A percentile compares a stretch with the other conserved stretches of the same genome.
These are phyloP conservation scores for Colletotrichum sp. DNA, from an alignment of 2,329 filamentous ascomycete species.

Conservation along the genomic window DNA sequence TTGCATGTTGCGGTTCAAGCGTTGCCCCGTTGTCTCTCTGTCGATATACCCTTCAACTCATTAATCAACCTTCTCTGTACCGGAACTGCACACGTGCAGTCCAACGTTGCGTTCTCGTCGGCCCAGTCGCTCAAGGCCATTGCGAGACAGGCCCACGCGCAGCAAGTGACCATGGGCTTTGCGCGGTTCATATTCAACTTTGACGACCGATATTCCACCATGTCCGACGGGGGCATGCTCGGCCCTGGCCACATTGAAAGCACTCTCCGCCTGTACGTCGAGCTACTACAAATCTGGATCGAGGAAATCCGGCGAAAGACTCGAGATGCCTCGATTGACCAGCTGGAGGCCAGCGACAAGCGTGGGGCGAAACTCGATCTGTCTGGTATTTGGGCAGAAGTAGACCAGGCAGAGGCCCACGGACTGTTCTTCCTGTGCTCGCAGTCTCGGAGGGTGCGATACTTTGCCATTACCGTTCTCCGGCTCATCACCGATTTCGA, in stretches of 20 bases:
- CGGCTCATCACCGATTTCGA: conserved; percentile 95
- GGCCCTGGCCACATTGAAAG: conserved; percentile 94
- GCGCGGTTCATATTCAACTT: conserved; percentile 98
- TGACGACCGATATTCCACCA: conserved; percentile 95
- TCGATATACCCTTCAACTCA: conserved; percentile 90
- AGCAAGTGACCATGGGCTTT: conserved; percentile 96
- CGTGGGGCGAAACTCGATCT: conserved; percentile 81
- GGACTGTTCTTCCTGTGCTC: conserved; percentile 97
- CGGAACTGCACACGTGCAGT: conserved; percentile 93
- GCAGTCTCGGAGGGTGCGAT: conserved; percentile 86
- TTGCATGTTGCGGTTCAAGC: conserved; percentile 96
- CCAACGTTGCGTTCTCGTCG: conserved; percentile 90
- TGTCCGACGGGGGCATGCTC: conserved; percentile 97
- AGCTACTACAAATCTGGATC: conserved; percentile 95
- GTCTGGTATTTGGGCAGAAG: conserved; percentile 88
- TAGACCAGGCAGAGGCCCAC: conserved; percentile 96
- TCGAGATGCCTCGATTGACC: conserved; percentile 71
- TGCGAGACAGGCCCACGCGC: conserved; percentile 88
- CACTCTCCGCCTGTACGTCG: conserved; percentile 89
- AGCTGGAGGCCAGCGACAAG: conserved; percentile 71
- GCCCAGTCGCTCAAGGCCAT: conserved; percentile 95
- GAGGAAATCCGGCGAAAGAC: conserved; percentile 92
- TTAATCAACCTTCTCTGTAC: conserved; percentile 95
- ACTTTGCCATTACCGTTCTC: conserved; percentile 91
- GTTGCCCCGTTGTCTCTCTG: conserved; percentile 88